These are phyloP conservation scores for Russula foetens DNA, from an alignment of 768 basidiomycete genomes.

Conservation along the genomic window DNA sequence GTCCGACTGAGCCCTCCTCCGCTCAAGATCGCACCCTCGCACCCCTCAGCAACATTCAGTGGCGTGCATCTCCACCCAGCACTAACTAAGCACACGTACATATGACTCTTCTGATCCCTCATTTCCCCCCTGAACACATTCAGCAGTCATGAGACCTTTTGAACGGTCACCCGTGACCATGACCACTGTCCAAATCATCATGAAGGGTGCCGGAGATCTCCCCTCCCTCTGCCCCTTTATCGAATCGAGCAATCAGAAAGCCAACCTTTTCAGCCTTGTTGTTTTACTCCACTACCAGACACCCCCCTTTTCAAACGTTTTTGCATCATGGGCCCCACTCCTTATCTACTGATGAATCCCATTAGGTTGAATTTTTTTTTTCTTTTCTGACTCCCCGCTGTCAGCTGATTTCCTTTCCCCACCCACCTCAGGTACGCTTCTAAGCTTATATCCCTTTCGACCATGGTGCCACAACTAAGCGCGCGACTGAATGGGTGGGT, in stretches of 20 bases:
- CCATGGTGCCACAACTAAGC: background rate
- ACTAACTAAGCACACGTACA: too few relatives aligned
- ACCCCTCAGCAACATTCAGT: too few relatives aligned
- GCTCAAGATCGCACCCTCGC: too few relatives aligned
- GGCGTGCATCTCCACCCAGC: too few relatives aligned
- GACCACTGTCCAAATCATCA: background rate
- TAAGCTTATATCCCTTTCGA: background rate
- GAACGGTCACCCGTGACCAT: background rate
- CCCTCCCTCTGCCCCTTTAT: background rate
- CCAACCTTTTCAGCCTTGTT: background rate
- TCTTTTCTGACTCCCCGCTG: background rate
- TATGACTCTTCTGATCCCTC: too few relatives aligned
- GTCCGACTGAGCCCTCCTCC: too few relatives aligned
- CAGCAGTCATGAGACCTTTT: background rate
- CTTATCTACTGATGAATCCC: background rate
- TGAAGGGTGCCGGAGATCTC: too few relatives aligned
- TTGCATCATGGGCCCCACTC: too few relatives aligned
- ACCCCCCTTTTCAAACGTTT: too few relatives aligned
- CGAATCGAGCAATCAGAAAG: background rate
- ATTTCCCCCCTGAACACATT: background rate
- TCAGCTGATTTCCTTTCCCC: constrained; percentile 5
- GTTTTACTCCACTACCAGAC: background rate
- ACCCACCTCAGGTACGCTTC: background rate
- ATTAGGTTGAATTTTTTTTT: background rate
- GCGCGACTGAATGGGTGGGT: background rate